These are phyloP conservation scores for Holtermanniella nyarrowii DNA, from an alignment of 768 basidiomycete genomes.

Conservation along the genomic window DNA sequence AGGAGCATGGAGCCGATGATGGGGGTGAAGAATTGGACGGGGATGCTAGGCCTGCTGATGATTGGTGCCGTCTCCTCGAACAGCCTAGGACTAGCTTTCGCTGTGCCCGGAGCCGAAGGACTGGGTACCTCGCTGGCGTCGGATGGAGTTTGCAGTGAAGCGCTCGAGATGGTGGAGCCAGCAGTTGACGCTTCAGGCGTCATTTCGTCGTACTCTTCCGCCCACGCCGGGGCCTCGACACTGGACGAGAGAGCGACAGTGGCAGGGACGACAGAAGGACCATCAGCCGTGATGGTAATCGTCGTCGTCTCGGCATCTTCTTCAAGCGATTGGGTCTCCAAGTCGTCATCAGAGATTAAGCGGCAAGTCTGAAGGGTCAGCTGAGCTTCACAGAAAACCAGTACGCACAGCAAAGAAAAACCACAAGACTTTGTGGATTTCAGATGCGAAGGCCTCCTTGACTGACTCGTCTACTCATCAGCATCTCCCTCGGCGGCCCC, in stretches of 20 bases:
- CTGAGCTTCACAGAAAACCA: not conserved
- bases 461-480: slow-evolving; percentile 61
- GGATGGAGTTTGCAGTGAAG: not conserved
- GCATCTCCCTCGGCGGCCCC: slow-evolving; percentile 3
- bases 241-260: too few species aligned
- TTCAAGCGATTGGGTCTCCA: slow-evolving; percentile 7
- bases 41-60: slow-evolving; percentile 43
- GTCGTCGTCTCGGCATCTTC: slow-evolving; percentile 12
- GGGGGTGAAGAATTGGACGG: slow-evolving; percentile 80
- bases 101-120: not conserved
- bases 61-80: slow-evolving; percentile 16
- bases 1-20: slow-evolving; percentile 80
- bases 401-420: slow-evolving; percentile 59
- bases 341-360: slow-evolving; percentile 50
- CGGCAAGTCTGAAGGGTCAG: slow-evolving; percentile 52
- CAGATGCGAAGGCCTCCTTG: slow-evolving; percentile 73
- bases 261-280: not conserved
- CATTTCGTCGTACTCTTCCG: not conserved
- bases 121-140: not conserved
- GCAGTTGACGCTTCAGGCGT: not conserved
- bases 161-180: not conserved
- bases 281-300: slow-evolving; percentile 5
- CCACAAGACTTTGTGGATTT: slow-evolving; percentile 75
- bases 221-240: not conserved
- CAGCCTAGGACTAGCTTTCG: slow-evolving; percentile 4